Conservation (phyloP, 2,329 filamentous ascomycete species). For the Neonectria magnoliae region DNA sequence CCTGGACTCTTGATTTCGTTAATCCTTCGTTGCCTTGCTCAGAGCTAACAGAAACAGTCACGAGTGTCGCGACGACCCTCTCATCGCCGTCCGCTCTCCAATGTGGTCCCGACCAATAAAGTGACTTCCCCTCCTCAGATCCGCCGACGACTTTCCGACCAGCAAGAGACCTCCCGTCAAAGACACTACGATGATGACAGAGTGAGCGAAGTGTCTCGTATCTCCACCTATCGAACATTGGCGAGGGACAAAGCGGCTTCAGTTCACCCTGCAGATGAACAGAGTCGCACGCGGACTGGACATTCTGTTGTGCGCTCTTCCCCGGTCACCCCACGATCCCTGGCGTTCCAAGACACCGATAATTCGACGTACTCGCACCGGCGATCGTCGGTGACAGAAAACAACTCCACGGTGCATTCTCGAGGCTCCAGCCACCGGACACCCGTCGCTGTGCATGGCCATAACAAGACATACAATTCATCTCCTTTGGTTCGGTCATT, state of each 20-base stretch:
- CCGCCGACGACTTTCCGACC: slow-evolving; percentile 66
- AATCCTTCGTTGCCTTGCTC: slow-evolving; percentile 11
- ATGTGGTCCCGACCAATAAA: slow-evolving; percentile 59
- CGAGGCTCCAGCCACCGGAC: slow-evolving; percentile 57
- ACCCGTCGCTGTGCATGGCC: slow-evolving; percentile 32
- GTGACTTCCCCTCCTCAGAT: slow-evolving; percentile 62
- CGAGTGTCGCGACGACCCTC: slow-evolving; percentile 53
- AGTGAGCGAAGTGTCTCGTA: slow-evolving; percentile 52
- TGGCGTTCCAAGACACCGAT: slow-evolving; percentile 58
- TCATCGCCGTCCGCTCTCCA: slow-evolving; percentile 64
- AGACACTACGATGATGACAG: slow-evolving; percentile 58
- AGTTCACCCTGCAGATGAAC: slow-evolving; percentile 50
- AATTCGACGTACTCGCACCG: slow-evolving; percentile 44
- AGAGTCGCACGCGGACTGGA: slow-evolving; percentile 46
- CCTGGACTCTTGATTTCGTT: slow-evolving; percentile 5
- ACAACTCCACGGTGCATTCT: slow-evolving; percentile 50
- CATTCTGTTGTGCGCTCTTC: slow-evolving; percentile 52
- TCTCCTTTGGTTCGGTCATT: slow-evolving; percentile 65
- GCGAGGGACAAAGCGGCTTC: slow-evolving; percentile 56
- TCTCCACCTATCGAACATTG: slow-evolving; percentile 55
- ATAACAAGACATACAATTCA: slow-evolving; percentile 61
- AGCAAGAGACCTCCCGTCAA: slow-evolving; percentile 57
- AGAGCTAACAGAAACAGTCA: slow-evolving; percentile 52
- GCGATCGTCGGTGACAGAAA: slow-evolving; percentile 61
- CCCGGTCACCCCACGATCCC: slow-evolving; percentile 60